A percentile compares a stretch with the other conserved stretches of the same genome.
Evolutionary conservation across 805 yeast species (phyloP).

Genomic region (Cyberlindnera euphorbiiphila): DNA sequence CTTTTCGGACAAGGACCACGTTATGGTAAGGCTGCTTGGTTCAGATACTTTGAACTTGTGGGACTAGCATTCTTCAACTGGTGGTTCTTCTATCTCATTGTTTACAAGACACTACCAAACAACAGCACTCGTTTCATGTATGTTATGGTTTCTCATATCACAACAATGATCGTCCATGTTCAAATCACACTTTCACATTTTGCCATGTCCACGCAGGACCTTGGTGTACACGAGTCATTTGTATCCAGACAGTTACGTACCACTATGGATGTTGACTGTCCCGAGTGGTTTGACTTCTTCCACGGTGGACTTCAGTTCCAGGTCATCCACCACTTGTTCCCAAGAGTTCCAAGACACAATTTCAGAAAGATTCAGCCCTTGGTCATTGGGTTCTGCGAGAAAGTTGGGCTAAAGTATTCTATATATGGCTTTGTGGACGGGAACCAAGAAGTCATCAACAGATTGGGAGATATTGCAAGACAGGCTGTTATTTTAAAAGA

Average conservation of each 20-base stretch:
- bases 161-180: slow-evolving; percentile 91
- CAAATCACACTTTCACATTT: slow-evolving; percentile 88
- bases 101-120: slow-evolving; percentile 48
- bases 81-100: slow-evolving; percentile 75
- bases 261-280: slow-evolving; percentile 94
- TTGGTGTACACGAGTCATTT: slow-evolving; percentile 77
- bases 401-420: slow-evolving; percentile 73
- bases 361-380: slow-evolving; percentile 68
- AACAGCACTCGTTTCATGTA: slow-evolving; percentile 52
- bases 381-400: slow-evolving; percentile 70
- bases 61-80: slow-evolving; percentile 69
- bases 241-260: slow-evolving; percentile 79
- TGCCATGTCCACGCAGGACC: slow-evolving; percentile 89
- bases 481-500: slow-evolving; percentile 76
- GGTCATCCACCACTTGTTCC: slow-evolving; percentile 86
- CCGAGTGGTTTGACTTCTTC: slow-evolving; percentile 84
- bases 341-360: slow-evolving; percentile 85
- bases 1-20: slow-evolving; percentile 75
- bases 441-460: slow-evolving; percentile 63
- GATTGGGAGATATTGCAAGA: slow-evolving; percentile 69
- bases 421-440: slow-evolving; percentile 84
- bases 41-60: slow-evolving; percentile 69
- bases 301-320: slow-evolving; percentile 94
- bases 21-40: slow-evolving; percentile 81
- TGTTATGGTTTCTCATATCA: slow-evolving; percentile 68